These are phyloP conservation scores for Clarireedia hainanense DNA, from an alignment of 2,329 filamentous ascomycete species.

Conservation along the genomic window DNA sequence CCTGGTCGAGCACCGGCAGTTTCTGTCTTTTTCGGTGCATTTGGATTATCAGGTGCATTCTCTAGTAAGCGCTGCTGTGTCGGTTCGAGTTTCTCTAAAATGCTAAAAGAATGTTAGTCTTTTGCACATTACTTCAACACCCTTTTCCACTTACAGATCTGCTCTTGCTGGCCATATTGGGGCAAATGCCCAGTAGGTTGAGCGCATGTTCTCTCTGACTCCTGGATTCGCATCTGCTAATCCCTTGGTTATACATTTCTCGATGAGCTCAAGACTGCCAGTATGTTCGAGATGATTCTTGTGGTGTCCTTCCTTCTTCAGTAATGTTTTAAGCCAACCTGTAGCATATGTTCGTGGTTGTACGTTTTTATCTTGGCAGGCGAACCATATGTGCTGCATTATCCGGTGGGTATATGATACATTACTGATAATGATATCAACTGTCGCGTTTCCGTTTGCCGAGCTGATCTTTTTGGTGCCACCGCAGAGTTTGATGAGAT, in stretches of 20 bases:
- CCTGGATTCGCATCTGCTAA: conserved; percentile 84
- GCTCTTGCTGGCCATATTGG: conserved; percentile 70
- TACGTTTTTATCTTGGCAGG: conserved; percentile 88
- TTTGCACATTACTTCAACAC: background rate
- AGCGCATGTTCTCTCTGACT: conserved; percentile 78
- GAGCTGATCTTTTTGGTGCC: conserved; percentile 90
- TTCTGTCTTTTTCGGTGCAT: conserved; percentile 50
- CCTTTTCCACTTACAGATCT: conserved; percentile 49
- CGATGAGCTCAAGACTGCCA: conserved; percentile 73
- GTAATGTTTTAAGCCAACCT: conserved; percentile 75
- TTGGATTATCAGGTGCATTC: conserved; percentile 77
- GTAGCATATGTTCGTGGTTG: conserved; percentile 73
- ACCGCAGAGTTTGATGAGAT: conserved; percentile 80
- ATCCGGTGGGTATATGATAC: conserved; percentile 74
- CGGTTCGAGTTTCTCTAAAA: conserved; percentile 69
- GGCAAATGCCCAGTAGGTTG: conserved; percentile 80
- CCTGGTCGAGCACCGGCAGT: conserved; percentile 45
- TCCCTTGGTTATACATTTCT: conserved; percentile 84
- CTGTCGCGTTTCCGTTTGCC: conserved; percentile 70
- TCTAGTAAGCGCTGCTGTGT: conserved; percentile 74
- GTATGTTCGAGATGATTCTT: conserved; percentile 77
- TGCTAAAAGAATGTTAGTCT: conserved; percentile 39
- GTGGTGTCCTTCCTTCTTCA: conserved; percentile 70
- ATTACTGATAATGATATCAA: conserved; percentile 73
- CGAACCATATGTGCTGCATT: conserved; percentile 76